phyloP scores from a whole-genome alignment of 257 asterid species.

The Nicotiana tomentosiformis region DNA sequence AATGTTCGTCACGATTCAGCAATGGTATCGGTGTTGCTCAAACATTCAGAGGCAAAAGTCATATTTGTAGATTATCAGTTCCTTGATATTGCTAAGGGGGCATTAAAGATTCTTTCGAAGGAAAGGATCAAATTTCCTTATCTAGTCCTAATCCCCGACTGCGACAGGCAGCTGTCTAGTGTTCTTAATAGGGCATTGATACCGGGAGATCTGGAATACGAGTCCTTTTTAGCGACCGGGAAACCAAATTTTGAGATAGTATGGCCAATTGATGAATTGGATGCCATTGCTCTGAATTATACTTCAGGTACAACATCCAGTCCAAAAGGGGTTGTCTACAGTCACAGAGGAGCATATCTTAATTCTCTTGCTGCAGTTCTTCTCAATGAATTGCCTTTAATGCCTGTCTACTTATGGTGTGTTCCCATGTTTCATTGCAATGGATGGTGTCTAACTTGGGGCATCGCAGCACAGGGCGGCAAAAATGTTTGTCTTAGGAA shows the following conservation, averaged over 20 bases:
- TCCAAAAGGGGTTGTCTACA: constrained; percentile 8
- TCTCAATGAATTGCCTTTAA: constrained; percentile 2
- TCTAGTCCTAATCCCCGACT: not conserved
- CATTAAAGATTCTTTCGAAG: not conserved
- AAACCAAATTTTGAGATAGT: not conserved
- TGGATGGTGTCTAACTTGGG: constrained; percentile 9
- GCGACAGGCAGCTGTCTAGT: not conserved
- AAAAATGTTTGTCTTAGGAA: constrained; percentile 3
- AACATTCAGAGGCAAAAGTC: constrained; percentile 2
- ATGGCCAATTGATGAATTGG: constrained; percentile 10
- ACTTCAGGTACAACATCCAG: constrained; percentile 13
- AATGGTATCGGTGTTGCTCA: not conserved
- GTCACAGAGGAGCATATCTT: constrained; percentile 8
- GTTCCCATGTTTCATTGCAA: constrained; percentile 7
- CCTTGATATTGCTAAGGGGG: not conserved
- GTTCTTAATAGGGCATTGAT: not conserved
- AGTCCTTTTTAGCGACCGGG: not conserved
- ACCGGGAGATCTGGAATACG: not conserved
- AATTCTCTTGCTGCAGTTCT: not conserved
- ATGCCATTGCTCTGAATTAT: constrained; percentile 9
- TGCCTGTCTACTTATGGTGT: constrained; percentile 7
- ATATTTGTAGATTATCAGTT: constrained; percentile 1
- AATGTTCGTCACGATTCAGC: constrained; percentile 1
- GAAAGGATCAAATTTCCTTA: not conserved
- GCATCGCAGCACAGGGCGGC: constrained; percentile 1